Evolutionary conservation across 352 stramenopile species (phyloP).

Genomic region (Phytophthora chlamydospora): DNA sequence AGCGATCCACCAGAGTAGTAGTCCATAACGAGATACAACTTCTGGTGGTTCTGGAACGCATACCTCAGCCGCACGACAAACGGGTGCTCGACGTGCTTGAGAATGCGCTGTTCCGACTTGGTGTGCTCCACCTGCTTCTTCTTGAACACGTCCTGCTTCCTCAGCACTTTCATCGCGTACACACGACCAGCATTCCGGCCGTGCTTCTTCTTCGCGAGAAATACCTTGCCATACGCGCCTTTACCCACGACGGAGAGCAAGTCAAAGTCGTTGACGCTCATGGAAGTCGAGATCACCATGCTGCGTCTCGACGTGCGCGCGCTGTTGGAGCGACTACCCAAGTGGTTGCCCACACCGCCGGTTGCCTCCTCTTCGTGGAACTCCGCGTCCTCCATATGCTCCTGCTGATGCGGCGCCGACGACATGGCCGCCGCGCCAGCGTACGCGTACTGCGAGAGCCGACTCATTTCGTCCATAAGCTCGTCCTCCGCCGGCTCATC

Average conservation of each 20-base stretch:
- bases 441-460: conserved; percentile 75
- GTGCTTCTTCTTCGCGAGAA: conserved; percentile 82
- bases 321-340: conserved; percentile 44
- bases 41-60: conserved; percentile 90
- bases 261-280: conserved; percentile 90
- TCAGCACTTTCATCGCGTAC: conserved; percentile 92
- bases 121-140: conserved; percentile 90
- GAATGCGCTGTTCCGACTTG: conserved; percentile 89
- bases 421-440: conserved; percentile 61
- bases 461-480: conserved; percentile 82
- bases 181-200: conserved; percentile 71
- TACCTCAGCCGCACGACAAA: conserved; percentile 90
- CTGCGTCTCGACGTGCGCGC: conserved; percentile 57
- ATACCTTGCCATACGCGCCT: conserved; percentile 88
- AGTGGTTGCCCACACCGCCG: conserved; percentile 9
- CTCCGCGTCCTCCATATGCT: conserved; percentile 79
- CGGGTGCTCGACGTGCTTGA: conserved; percentile 88
- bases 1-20: conserved; percentile 89
- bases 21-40: conserved; percentile 91
- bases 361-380: conserved; percentile 55
- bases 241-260: conserved; percentile 87
- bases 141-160: conserved; percentile 86
- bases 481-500: conserved; percentile 76
- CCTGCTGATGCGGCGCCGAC: conserved; percentile 53
- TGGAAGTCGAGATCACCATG: conserved; percentile 83